Percentiles rank a stretch among this genome's conserved stretches.
phyloP scores from a whole-genome alignment of 331 rosid genomes.

The Cydonia oblonga region DNA sequence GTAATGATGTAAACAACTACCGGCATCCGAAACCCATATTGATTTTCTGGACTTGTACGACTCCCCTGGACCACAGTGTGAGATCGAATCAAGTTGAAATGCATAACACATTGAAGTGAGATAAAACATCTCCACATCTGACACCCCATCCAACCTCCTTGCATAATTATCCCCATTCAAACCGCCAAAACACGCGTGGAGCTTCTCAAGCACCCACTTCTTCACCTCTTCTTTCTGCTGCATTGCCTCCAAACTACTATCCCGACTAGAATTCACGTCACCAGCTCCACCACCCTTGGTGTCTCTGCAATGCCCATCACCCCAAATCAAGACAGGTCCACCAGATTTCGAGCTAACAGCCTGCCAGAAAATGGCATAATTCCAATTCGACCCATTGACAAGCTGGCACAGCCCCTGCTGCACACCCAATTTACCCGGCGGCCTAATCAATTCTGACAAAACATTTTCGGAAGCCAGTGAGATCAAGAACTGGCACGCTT shows the following conservation, averaged over 20 bases:
- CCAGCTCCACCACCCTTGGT: constrained; percentile 21
- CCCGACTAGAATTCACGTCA: constrained; percentile 9
- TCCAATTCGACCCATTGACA: constrained; percentile 56
- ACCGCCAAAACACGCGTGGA: constrained; percentile 44
- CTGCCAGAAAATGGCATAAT: constrained; percentile 79
- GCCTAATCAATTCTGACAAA: constrained; percentile 29
- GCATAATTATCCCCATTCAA: constrained; percentile 32
- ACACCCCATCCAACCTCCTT: constrained; percentile 32
- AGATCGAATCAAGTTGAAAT: constrained; percentile 38
- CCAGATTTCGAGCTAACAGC: constrained; percentile 65
- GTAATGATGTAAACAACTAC: constrained; percentile 42
- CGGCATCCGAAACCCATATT: constrained; percentile 52
- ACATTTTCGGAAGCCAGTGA: constrained; percentile 50
- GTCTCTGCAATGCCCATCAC: constrained; percentile 61
- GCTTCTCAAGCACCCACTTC: constrained; percentile 57
- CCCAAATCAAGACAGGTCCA: constrained; percentile 55
- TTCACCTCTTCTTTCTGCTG: constrained; percentile 41
- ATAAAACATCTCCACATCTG: constrained; percentile 56
- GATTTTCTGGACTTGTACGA: constrained; percentile 52
- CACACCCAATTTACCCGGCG: constrained; percentile 31
- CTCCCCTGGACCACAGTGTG: constrained; percentile 46
- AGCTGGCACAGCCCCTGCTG: constrained; percentile 52
- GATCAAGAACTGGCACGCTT: constrained; percentile 58
- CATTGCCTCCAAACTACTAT: constrained; percentile 17
- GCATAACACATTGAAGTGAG: constrained; percentile 47